Conservation (phyloP, 495 filamentous ascomycete genomes). For the Penicillium antarcticum region DNA sequence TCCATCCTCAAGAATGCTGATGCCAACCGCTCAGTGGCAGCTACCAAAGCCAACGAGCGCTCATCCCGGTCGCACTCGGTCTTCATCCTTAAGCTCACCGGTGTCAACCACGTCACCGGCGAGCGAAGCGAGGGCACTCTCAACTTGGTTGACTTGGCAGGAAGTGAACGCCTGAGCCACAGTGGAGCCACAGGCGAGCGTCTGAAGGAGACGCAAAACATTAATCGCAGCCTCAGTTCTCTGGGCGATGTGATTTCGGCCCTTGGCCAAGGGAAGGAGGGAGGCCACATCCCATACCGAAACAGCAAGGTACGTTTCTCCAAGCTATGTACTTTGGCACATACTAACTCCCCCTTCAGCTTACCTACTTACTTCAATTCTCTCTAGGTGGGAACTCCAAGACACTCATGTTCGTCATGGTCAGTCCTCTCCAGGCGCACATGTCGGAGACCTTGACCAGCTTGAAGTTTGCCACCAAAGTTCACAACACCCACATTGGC, state of each 20-base stretch:
- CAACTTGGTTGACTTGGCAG: slow-evolving; percentile 94
- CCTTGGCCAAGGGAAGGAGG: slow-evolving; percentile 80
- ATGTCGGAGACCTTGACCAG: slow-evolving; percentile 90
- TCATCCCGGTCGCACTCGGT: slow-evolving; percentile 93
- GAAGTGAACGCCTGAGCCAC: slow-evolving; percentile 86
- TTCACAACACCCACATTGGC: slow-evolving; percentile 85
- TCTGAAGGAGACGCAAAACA: slow-evolving; percentile 92
- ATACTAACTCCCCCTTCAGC: slow-evolving; percentile 38
- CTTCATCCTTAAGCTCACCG: slow-evolving; percentile 88
- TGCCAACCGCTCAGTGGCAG: slow-evolving; percentile 84
- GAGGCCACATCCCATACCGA: slow-evolving; percentile 85
- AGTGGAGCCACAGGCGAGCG: slow-evolving; percentile 79
- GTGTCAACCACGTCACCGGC: slow-evolving; percentile 74
- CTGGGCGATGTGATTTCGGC: slow-evolving; percentile 93
- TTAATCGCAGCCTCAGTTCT: slow-evolving; percentile 90
- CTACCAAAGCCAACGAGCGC: slow-evolving; percentile 93
- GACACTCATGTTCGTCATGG: slow-evolving; percentile 99
- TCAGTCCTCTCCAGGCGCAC: slow-evolving; percentile 87
- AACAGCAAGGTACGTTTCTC: slow-evolving; percentile 75
- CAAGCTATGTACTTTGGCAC: neutral
- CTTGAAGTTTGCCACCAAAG: slow-evolving; percentile 95
- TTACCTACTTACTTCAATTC: slow-evolving; percentile 94
- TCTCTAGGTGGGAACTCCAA: slow-evolving; percentile 93
- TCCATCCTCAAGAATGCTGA: slow-evolving; percentile 73
- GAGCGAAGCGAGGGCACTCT: slow-evolving; percentile 89